Conservation (phyloP, 805 yeast genomes). For the Nakazawaea holstii region DNA sequence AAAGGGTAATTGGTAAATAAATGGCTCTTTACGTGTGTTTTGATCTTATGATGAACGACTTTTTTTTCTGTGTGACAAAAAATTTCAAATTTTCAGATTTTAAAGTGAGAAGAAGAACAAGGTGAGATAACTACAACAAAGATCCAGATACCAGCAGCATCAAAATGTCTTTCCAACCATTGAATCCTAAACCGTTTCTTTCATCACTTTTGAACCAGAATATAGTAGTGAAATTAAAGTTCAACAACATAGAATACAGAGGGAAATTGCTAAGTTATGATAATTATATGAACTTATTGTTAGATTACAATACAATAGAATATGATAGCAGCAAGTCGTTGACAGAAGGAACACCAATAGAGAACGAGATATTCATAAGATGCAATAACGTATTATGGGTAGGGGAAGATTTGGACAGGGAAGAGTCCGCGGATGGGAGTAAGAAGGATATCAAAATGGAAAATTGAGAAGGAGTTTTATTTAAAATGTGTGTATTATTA, state of each 20-base stretch:
- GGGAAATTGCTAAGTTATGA: conserved; percentile 80
- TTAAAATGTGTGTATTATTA: not conserved
- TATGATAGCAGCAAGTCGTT: conserved; percentile 41
- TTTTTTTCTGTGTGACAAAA: not conserved
- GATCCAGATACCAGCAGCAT: not conserved
- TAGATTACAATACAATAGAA: conserved; percentile 50
- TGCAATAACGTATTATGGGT: conserved; percentile 88
- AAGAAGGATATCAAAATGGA: conserved; percentile 12
- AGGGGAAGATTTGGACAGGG: conserved; percentile 32
- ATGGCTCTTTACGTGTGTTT: not conserved
- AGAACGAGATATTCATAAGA: conserved; percentile 69
- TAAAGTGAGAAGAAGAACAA: not conserved
- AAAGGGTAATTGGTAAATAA: not conserved
- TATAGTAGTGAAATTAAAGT: conserved; percentile 78
- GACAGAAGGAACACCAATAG: conserved; percentile 25
- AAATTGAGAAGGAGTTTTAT: not conserved
- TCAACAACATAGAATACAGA: conserved; percentile 83
- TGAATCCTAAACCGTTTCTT: conserved; percentile 88
- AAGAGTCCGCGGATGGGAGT: conserved; percentile 11
- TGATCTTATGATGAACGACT: not conserved
- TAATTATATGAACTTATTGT: conserved; percentile 85
- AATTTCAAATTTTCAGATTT: not conserved
- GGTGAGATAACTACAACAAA: not conserved
- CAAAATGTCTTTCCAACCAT: conserved; percentile 48
- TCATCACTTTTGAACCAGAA: conserved; percentile 65